Evolutionary conservation across 306 rosid genomes (phyloP).

Genomic region (Prunus salicina): DNA sequence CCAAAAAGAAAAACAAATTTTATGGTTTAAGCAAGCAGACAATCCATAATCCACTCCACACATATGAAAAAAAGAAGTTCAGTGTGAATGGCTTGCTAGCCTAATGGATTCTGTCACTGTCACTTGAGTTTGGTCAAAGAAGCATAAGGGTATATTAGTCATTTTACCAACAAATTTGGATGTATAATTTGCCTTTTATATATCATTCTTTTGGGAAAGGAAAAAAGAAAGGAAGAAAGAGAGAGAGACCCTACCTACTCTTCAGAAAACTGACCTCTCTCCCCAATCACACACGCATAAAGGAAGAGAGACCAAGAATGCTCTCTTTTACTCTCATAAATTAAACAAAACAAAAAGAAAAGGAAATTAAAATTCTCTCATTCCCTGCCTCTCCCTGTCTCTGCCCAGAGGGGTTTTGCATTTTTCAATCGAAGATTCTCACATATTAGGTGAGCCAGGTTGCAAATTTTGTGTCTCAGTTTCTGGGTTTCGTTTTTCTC

Average conservation of each 20-base stretch:
- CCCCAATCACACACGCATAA: conserved; percentile 16
- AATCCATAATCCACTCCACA: no score
- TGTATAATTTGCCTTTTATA: neutral
- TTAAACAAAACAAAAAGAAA: neutral
- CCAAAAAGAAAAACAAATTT: no score
- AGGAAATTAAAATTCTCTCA: neutral
- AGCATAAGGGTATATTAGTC: no score
- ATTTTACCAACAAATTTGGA: no score
- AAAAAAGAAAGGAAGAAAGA: neutral
- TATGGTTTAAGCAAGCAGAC: no score
- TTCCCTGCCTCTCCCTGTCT: neutral
- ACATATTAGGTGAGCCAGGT: conserved; percentile 8
- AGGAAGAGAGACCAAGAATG: neutral
- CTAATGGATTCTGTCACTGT: no score
- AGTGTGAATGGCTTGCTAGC: no score
- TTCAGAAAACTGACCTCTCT: conserved; percentile 17
- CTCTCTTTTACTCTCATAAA: neutral
- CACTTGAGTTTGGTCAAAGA: no score
- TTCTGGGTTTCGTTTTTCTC: conserved; percentile 12
- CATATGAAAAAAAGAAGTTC: no score
- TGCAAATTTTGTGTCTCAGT: neutral
- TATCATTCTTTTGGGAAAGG: neutral
- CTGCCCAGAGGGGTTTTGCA: neutral
- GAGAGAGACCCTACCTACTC: conserved; percentile 18
- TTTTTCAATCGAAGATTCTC: conserved; percentile 2